Conservation (phyloP, 192 early-diverging fungal species). For the Coemansia reversa region DNA sequence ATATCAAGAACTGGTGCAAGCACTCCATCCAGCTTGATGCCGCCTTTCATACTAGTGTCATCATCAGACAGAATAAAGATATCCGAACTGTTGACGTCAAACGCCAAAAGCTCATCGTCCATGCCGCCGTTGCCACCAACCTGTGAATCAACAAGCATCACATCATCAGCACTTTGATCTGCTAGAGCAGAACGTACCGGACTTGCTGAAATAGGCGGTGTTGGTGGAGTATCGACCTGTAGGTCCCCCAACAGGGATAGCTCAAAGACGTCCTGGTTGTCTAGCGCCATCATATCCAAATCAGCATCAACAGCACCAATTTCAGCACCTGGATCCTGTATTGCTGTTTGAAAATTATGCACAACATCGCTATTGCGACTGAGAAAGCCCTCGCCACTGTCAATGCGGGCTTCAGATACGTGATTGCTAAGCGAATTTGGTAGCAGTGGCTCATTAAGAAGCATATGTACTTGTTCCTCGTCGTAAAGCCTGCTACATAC, state of each 20-base stretch:
- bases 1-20: neutral
- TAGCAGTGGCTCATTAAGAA: neutral
- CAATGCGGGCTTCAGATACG: no score
- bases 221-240: constrained; percentile 24
- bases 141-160: neutral
- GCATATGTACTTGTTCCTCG: constrained; percentile 9
- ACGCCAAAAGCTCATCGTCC: constrained; percentile 20
- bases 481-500: constrained; percentile 44
- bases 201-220: constrained; percentile 17
- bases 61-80: constrained; percentile 34
- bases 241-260: constrained; percentile 22
- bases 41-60: constrained; percentile 3
- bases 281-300: constrained; percentile 4
- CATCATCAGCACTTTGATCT: neutral
- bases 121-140: constrained; percentile 1
- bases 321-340: no score
- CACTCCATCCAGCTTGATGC: neutral
- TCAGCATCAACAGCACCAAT: neutral
- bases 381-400: no score
- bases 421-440: no score
- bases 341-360: no score
- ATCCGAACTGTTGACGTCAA: constrained; percentile 30
- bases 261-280: constrained; percentile 12
- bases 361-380: no score
- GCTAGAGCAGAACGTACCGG: neutral